Conservation (phyloP, 352 stramenopile genomes). For the Phytophthora colocasiae region DNA sequence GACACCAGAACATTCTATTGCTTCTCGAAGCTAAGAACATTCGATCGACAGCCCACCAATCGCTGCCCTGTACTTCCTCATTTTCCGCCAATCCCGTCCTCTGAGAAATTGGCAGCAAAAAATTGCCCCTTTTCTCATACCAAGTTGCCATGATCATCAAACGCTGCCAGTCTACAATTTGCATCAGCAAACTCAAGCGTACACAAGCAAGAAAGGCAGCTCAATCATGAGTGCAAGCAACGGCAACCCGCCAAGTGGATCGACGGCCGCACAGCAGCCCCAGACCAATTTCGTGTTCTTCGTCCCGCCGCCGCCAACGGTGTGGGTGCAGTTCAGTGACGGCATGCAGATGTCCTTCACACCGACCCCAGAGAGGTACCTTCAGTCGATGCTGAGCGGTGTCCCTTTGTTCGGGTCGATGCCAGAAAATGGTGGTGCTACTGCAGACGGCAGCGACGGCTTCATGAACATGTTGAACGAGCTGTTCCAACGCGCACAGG, state of each 20-base stretch:
- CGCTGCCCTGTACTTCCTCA: not conserved
- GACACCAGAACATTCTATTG: not conserved
- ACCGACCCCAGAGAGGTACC: constrained; percentile 46
- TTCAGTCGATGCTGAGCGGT: constrained; percentile 51
- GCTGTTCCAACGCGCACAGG: constrained; percentile 69
- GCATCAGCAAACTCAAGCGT: constrained; percentile 21
- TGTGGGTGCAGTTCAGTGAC: constrained; percentile 69
- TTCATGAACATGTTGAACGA: constrained; percentile 64
- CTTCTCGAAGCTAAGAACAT: constrained; percentile 41
- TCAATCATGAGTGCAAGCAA: constrained; percentile 29
- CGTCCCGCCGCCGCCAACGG: constrained; percentile 63
- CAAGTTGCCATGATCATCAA: constrained; percentile 31
- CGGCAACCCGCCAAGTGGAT: constrained; percentile 24
- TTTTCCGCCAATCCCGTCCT: constrained; percentile 33
- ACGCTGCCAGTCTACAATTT: constrained; percentile 41
- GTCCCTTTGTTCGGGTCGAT: constrained; percentile 26
- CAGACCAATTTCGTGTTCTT: constrained; percentile 53
- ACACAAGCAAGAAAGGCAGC: constrained; percentile 24
- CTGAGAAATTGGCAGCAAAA: constrained; percentile 11
- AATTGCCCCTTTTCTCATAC: constrained; percentile 25
- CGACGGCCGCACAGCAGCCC: constrained; percentile 26
- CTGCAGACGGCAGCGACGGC: constrained; percentile 26
- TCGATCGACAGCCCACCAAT: constrained; percentile 26
- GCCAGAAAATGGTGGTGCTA: constrained; percentile 1
- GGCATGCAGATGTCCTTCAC: constrained; percentile 58